phyloP scores from a whole-genome alignment of 106 monocot genomes.

The Acorus calamus region DNA sequence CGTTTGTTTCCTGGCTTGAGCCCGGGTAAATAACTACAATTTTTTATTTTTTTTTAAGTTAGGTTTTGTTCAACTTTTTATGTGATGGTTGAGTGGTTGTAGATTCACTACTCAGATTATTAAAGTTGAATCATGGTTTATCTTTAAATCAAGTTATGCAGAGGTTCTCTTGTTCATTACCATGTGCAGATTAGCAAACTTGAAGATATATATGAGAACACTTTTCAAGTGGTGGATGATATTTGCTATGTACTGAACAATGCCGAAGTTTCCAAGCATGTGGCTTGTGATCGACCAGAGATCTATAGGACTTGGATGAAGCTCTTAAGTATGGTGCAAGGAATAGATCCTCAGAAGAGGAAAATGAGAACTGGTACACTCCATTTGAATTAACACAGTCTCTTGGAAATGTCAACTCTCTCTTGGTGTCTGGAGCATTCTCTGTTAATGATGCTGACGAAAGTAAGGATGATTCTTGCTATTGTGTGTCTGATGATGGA shows the following conservation, averaged over 20 bases:
- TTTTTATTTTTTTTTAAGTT: no score
- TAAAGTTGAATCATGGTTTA: no score
- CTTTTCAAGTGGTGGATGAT: constrained; percentile 62
- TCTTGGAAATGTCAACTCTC: constrained; percentile 47
- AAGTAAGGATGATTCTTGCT: constrained; percentile 8
- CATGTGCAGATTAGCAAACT: constrained; percentile 53
- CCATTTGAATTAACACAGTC: constrained; percentile 48
- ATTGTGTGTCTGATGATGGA: constrained; percentile 13
- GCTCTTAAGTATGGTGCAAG: constrained; percentile 62
- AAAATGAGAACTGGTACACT: constrained; percentile 36
- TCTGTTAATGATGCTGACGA: constrained; percentile 19
- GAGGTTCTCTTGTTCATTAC: no score
- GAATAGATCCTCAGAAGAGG: constrained; percentile 76
- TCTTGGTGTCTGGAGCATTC: constrained; percentile 55
- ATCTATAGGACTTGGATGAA: constrained; percentile 49
- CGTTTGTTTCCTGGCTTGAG: no score
- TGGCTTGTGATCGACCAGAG: constrained; percentile 53
- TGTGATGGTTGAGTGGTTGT: no score
- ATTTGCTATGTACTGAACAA: constrained; percentile 57
- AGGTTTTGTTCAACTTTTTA: no score
- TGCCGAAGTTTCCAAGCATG: constrained; percentile 43
- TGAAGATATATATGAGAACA: constrained; percentile 33
- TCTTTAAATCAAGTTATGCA: no score
- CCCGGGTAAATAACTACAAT: no score
- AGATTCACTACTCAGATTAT: no score